phyloP scores from a whole-genome alignment of 129 eudicot species.

The Tagetes erecta region DNA sequence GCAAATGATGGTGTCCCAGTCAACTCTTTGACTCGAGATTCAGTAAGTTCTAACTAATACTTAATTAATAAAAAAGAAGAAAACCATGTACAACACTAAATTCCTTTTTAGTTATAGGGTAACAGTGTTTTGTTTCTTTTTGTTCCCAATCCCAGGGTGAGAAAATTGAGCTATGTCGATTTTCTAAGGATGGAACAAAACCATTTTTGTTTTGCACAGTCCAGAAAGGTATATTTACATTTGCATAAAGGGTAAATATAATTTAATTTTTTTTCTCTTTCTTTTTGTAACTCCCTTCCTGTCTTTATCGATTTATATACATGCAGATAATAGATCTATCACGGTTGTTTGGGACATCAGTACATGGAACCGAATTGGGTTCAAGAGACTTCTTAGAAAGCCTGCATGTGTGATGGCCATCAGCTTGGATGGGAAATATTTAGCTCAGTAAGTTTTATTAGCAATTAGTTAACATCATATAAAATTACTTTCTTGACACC shows the following conservation, averaged over 20 bases:
- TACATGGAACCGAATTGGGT: slow-evolving; percentile 85
- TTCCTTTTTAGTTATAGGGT: slow-evolving; percentile 18
- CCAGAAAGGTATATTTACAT: slow-evolving; percentile 62
- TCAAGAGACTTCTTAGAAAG: slow-evolving; percentile 67
- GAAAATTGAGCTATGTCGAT: slow-evolving; percentile 82
- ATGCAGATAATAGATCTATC: slow-evolving; percentile 57
- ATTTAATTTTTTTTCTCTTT: neutral
- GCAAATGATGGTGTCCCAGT: slow-evolving; percentile 79
- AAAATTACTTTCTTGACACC: neutral
- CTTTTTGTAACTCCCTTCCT: slow-evolving; percentile 7
- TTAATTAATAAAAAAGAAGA: neutral
- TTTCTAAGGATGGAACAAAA: slow-evolving; percentile 92
- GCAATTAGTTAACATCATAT: neutral
- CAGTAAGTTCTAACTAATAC: slow-evolving; percentile 49
- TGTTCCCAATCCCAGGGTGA: slow-evolving; percentile 60
- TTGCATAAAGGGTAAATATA: slow-evolving; percentile 4
- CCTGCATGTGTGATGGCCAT: slow-evolving; percentile 85
- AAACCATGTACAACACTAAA: neutral
- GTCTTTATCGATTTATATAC: neutral
- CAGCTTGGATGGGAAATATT: slow-evolving; percentile 92
- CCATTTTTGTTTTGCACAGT: slow-evolving; percentile 89
- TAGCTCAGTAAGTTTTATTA: slow-evolving; percentile 72
- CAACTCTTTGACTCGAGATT: slow-evolving; percentile 67
- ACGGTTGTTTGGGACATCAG: slow-evolving; percentile 92
- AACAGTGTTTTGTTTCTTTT: slow-evolving; percentile 16